Conservation (phyloP, 1,139 yeast genomes). For the Zhuliangozyma blackwelliae region DNA sequence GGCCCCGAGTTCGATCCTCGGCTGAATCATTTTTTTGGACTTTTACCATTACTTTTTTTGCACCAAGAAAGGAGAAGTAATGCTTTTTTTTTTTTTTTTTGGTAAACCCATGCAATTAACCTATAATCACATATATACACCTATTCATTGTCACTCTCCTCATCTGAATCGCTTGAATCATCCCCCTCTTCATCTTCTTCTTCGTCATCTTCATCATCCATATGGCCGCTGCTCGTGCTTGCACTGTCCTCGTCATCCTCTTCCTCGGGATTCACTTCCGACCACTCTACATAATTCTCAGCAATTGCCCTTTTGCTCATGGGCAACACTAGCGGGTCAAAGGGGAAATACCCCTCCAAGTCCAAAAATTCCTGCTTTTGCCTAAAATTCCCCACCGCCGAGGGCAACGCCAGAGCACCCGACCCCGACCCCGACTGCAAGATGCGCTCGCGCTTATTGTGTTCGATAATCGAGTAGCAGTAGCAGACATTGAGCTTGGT, state of each 20-base stretch:
- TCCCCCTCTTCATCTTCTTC: background rate
- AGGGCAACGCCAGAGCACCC: constrained; percentile 21
- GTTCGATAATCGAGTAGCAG: constrained; percentile 90
- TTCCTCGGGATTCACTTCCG: constrained; percentile 40
- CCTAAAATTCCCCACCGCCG: constrained; percentile 38
- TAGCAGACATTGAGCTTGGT: constrained; percentile 88
- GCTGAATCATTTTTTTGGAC: constrained; percentile 26
- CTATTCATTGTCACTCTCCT: constrained; percentile 4
- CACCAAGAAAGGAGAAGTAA: no score
- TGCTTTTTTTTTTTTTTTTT: background rate
- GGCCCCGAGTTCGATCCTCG: constrained; percentile 43
- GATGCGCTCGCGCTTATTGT: constrained; percentile 69
- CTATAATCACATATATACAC: constrained; percentile 12
- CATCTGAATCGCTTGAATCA: constrained; percentile 1
- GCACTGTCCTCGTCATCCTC: constrained; percentile 60
- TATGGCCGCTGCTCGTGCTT: constrained; percentile 16
- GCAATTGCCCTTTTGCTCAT: constrained; percentile 49
- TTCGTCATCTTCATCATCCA: constrained; percentile 16
- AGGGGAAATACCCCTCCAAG: constrained; percentile 90
- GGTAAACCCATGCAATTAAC: no score
- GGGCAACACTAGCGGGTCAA: constrained; percentile 83
- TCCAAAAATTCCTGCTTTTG: constrained; percentile 78
- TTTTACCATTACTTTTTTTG: no score
- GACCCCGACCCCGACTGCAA: constrained; percentile 27
- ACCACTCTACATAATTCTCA: constrained; percentile 76